Conservation (phyloP, 176 grass and related monocot species). For the Panicum miliaceum region DNA sequence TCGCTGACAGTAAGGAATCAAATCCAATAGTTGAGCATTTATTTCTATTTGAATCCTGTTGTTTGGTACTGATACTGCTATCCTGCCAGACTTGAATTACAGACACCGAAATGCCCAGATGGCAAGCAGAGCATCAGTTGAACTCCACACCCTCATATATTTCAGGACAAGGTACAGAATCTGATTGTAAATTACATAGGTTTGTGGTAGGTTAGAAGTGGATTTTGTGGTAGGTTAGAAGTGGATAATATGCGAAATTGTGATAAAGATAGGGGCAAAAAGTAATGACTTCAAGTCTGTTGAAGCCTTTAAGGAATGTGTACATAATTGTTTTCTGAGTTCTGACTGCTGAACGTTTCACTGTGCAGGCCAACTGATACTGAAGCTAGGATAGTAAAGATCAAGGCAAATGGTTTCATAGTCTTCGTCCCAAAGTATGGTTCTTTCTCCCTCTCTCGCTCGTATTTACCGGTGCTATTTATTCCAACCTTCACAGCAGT, state of each 20-base stretch:
- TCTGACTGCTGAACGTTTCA: constrained; percentile 23
- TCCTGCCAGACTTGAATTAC: constrained; percentile 79
- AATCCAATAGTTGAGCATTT: constrained; percentile 26
- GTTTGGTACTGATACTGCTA: constrained; percentile 42
- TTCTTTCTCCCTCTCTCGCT: not conserved
- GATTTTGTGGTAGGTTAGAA: constrained; percentile 12
- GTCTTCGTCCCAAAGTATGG: constrained; percentile 96
- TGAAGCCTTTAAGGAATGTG: not conserved
- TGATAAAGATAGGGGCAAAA: not conserved
- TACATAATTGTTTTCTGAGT: constrained; percentile 30
- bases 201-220: constrained; percentile 13
- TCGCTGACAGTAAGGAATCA: constrained; percentile 85
- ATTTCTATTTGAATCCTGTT: not conserved
- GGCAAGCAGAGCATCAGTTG: constrained; percentile 94
- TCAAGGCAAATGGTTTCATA: constrained; percentile 98
- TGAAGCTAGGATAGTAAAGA: constrained; percentile 96
- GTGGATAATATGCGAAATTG: constrained; percentile 18
- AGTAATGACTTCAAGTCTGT: constrained; percentile 29
- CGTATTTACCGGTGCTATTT: not conserved
- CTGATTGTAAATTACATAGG: constrained; percentile 11
- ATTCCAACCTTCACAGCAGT: not conserved
- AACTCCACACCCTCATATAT: constrained; percentile 96
- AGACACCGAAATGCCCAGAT: constrained; percentile 98
- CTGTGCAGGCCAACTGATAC: constrained; percentile 80
- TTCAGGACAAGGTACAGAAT: constrained; percentile 88